Evolutionary conservation across 1,139 yeast species (phyloP), one percentile per base, ranked within the genome.

Genomic region (Saccharomyces hybrid): DNA sequence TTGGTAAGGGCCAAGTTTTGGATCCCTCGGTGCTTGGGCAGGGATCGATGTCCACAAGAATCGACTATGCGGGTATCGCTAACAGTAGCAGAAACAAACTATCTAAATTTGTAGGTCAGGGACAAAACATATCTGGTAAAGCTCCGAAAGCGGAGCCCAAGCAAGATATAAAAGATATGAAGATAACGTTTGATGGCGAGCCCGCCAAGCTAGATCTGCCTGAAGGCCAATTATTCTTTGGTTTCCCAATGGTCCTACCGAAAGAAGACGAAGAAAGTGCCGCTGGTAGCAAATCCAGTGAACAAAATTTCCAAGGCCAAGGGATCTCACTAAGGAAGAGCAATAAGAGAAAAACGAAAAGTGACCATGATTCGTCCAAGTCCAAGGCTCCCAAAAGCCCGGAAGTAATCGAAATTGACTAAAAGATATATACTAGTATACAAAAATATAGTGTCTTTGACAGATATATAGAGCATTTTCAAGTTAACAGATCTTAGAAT

Each of bases 151-250:
- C 54, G 11, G 51, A 58, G 8, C 53, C 55, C n/a, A 11, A 20
- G 25, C 44, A 38, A 38, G 59, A 61, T 5, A 20, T 61, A 4
- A 56, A 60, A 25, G 64, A 68, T 3, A 50, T 66, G 3, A 65
- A 67, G 4, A 53, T 71, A 1, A 61, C 64, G 9, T 61, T 73
- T 8, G 69, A 70, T 55, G 85, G 83, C 0, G 82, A 84, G 3
- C 87, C 95, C 1, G 86, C 83, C 1, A 87, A 95, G 13, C 73
- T 93, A 53, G 72, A 76, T 14, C 73, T 93, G 48, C 96, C 96
- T 0, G 85, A 79, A 44, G 96, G 96, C 31, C 95, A 89, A 67
- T 75, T 93, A 20, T 93, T 93, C 68, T 91, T 95, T 70, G 99
- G 99, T 0, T 93, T 85, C 69, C 97, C 98, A 0, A 81, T 88